Evolutionary conservation across 2,329 filamentous ascomycete genomes (phyloP), one percentile per base, ranked within the genome.

Genomic region (Aspergillus cejpii): DNA sequence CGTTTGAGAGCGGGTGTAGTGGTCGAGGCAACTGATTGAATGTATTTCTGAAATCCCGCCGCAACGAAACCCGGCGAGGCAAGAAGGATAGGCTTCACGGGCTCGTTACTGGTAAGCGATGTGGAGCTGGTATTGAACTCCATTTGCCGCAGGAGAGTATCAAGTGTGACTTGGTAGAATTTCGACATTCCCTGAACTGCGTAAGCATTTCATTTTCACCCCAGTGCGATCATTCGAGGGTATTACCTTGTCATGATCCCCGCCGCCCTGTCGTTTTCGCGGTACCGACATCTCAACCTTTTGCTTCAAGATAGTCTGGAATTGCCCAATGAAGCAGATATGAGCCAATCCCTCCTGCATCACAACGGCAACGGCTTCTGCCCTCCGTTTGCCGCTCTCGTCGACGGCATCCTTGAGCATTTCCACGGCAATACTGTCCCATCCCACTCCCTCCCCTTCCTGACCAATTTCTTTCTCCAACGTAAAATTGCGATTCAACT

Each of bases 21-120:
- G 19, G 77, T 72, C 28, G 83, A 78, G 6, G 80, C 80, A 40
- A 74, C 72, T 0, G 70, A 68, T 43, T 82, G 75, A 49, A 86
- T 80, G 68, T 86, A 89, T 31, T 82, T 80, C 43, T 86, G 83
- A 62, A 98, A 95, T 15, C 84, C 83, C 2, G 78, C 72, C 0
- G 91, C 91, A 5, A 87, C 81, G 64, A 94, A 98, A 0, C 91
- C 92, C 0, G 92, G 91, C 49, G 85, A 90, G 1, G 91, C 92
- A 2, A 98, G 74, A 15, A 98, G 73, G 10, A 97, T 70, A 0
- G 90, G 88, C 17, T 62, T 62, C 5, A 67, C 58, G 24, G 58
- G 43, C 40, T 68, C 67, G 41, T 60, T 65, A 44, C 54, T 63
- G 15, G 59, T 60, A 19, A 62, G 59, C 7, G 68, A 65, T 11